These are phyloP conservation scores for Trichaptum fuscoviolaceum DNA, from an alignment of 768 basidiomycete genomes.

Conservation along the genomic window DNA sequence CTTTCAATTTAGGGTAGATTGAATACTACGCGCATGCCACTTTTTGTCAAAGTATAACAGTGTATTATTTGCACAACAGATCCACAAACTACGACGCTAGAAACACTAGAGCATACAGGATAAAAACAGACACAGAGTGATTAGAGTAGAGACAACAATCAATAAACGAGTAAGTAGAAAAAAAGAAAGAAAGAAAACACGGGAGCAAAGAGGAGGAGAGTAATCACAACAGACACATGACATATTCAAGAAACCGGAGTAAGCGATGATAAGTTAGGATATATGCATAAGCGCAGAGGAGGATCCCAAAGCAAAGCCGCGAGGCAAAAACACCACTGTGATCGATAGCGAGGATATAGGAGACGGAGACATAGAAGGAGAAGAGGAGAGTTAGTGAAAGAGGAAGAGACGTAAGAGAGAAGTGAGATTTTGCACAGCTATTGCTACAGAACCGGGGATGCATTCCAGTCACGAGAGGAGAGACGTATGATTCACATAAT, in stretches of 20 bases:
- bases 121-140: background rate
- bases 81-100: background rate
- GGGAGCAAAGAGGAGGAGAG: background rate
- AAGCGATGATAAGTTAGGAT: slow-evolving; percentile 1
- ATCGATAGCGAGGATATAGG: background rate
- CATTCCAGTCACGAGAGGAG: background rate
- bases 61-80: background rate
- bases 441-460: background rate
- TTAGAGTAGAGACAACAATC: background rate
- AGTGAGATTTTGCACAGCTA: background rate
- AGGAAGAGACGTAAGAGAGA: background rate
- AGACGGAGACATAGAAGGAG: background rate
- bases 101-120: background rate
- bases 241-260: background rate
- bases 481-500: background rate
- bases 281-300: background rate
- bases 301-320: background rate
- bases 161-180: background rate
- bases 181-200: background rate
- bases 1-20: too few species aligned
- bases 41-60: background rate
- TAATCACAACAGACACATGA: background rate
- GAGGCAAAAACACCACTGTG: background rate
- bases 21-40: too few species aligned
- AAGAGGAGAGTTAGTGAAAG: background rate